Conservation (phyloP, 495 filamentous ascomycete species). For the Neurospora sp. region DNA sequence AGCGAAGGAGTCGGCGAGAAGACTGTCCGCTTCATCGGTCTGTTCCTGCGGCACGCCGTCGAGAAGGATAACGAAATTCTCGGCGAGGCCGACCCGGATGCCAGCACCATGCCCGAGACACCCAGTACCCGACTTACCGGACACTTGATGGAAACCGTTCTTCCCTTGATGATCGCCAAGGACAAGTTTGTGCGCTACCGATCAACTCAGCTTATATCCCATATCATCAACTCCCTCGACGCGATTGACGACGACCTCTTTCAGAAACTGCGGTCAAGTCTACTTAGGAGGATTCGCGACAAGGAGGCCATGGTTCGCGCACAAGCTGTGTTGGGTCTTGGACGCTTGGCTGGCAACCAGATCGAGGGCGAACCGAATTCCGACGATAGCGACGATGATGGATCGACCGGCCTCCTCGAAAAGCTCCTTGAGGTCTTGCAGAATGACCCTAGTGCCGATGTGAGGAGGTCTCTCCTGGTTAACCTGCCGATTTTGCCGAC, state of each 20-base stretch:
- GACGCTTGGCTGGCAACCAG: slow-evolving; percentile 71
- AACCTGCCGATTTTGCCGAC: slow-evolving; percentile 73
- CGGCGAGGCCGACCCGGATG: slow-evolving; percentile 43
- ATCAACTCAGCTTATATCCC: slow-evolving; percentile 76
- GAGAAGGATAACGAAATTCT: slow-evolving; percentile 64
- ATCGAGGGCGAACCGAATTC: slow-evolving; percentile 63
- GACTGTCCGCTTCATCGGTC: slow-evolving; percentile 70
- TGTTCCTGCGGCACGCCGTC: slow-evolving; percentile 70
- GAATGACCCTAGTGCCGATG: slow-evolving; percentile 90
- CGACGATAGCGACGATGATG: slow-evolving; percentile 51
- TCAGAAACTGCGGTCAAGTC: slow-evolving; percentile 59
- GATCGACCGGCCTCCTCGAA: slow-evolving; percentile 53
- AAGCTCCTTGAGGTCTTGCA: slow-evolving; percentile 87
- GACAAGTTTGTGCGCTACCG: slow-evolving; percentile 90
- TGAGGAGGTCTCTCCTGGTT: slow-evolving; percentile 75
- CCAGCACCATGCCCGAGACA: slow-evolving; percentile 61
- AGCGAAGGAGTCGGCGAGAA: slow-evolving; percentile 83
- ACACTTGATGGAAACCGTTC: slow-evolving; percentile 56
- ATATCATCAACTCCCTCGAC: slow-evolving; percentile 81
- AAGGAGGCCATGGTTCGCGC: slow-evolving; percentile 87
- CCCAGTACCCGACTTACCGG: slow-evolving; percentile 67
- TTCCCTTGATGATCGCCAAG: slow-evolving; percentile 66
- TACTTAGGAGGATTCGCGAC: slow-evolving; percentile 79
- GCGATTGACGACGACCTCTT: slow-evolving; percentile 86
- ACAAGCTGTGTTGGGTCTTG: slow-evolving; percentile 87